Evolutionary conservation across 129 eudicot species (phyloP), one percentile per base, ranked within the genome.

Genomic region (Flaveria linearis): DNA sequence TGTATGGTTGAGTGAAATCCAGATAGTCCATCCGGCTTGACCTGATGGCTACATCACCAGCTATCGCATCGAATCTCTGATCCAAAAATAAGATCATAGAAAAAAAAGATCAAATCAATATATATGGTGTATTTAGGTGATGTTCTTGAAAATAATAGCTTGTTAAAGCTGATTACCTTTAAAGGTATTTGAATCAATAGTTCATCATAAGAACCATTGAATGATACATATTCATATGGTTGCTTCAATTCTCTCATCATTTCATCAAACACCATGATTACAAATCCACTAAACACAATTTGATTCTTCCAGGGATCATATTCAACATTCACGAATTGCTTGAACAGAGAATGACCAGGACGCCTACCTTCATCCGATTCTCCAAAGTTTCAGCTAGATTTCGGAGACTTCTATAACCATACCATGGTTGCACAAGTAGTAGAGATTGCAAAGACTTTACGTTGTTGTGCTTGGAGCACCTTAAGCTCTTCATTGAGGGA

Each of bases 1-100:
- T 80, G 74, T 73, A 88, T 1, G 92, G 92, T 26, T 85, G 87
- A 0, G 89, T 88, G 80, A 88, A 88, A 41, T 88, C 89, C 28
- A 81, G 82, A 41, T 76, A 47, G n/a, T 78, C 83, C 20, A 79
- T 64, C 33, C 88, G 73, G 56, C 76, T 72, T 4, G 84, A 72
- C 72, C 82, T 61, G n/a, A 87, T 87, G 6, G 91, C 80, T 9
- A 87, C 79, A 43, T 85, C 92, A 0, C 89, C 92, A 14, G 87
- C 82, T 43, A 77, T 63, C 13, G 83, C 92, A 64, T 82, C 87
- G 42, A 68, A 80, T 2, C 53, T 82, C 91, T 86, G 77, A 71
- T 46, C 30, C 56, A 49, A 45, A 76, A 42, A 52, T 26, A 73
- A 25, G 33, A 8, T 68, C 50, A 39, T 69, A 51, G 14, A 16